Percentiles rank a stretch among this genome's conserved stretches.
Conservation (phyloP, 1,284 basidiomycete species). For the Trichosporon faecale region DNA sequence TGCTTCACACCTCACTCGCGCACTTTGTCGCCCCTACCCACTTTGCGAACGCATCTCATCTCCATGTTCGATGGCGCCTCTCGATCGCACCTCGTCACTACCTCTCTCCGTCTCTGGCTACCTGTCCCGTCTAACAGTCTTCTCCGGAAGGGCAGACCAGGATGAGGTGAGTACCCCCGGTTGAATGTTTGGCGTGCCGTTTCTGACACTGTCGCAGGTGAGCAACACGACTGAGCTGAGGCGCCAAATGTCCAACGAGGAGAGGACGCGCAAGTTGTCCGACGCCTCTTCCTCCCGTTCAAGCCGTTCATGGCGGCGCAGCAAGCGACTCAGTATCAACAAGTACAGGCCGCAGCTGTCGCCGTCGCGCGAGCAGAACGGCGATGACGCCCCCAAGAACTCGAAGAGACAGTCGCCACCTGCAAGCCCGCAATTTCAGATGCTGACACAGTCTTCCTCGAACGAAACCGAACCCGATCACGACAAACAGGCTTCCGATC, state of each 20-base stretch:
- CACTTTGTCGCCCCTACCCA: background rate
- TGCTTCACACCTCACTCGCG: background rate
- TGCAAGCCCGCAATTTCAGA: background rate
- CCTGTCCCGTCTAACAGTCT: conserved; percentile 49
- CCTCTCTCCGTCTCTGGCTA: conserved; percentile 42
- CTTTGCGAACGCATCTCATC: background rate
- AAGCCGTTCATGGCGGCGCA: background rate
- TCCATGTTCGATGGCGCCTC: conserved; percentile 38
- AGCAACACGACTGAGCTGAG: conserved; percentile 17
- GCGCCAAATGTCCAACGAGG: background rate
- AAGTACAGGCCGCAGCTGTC: background rate
- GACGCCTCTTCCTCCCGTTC: background rate
- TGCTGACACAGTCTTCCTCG: conserved; percentile 24
- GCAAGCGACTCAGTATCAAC: background rate
- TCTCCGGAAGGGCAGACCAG: conserved; percentile 47
- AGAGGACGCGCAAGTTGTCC: background rate
- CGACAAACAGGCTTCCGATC: conserved; percentile 22
- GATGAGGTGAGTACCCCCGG: conserved; percentile 43
- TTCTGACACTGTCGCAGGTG: conserved; percentile 16
- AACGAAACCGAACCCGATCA: background rate
- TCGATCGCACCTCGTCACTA: conserved; percentile 46
- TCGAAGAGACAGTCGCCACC: background rate
- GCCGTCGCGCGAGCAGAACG: background rate
- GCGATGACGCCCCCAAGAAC: background rate
- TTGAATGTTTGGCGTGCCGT: background rate